Conservation (phyloP, 257 asterid species). For the Solanum bulbocastanum region DNA sequence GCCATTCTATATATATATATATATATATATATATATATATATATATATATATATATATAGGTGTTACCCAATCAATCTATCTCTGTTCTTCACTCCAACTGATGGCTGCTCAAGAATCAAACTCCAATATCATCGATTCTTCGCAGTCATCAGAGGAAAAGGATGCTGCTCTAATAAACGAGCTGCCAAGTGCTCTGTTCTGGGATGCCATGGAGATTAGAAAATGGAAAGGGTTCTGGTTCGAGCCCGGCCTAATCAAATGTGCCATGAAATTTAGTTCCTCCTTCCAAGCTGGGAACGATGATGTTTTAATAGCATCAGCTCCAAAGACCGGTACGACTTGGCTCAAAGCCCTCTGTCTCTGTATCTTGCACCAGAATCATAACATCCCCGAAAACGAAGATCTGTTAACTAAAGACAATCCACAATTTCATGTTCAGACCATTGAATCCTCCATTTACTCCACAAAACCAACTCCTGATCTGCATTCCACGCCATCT, state of each 20-base stretch:
- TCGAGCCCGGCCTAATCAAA: slow-evolving; percentile 19
- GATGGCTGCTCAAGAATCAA: background rate
- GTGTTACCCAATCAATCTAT: background rate
- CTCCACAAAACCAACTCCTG: slow-evolving; percentile 12
- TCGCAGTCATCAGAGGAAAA: background rate
- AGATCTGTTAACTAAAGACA: slow-evolving; percentile 13
- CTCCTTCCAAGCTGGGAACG: slow-evolving; percentile 4
- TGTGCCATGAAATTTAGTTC: slow-evolving; percentile 14
- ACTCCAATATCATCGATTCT: background rate
- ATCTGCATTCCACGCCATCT: slow-evolving; percentile 13
- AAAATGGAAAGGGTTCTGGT: slow-evolving; percentile 30
- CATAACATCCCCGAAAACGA: background rate
- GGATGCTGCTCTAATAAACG: background rate
- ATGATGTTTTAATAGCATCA: slow-evolving; percentile 25
- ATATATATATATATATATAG: background rate
- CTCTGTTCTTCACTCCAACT: background rate
- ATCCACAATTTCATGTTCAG: slow-evolving; percentile 20
- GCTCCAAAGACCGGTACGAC: slow-evolving; percentile 30
- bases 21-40: too few species aligned
- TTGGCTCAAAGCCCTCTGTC: slow-evolving; percentile 34
- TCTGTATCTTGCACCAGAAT: slow-evolving; percentile 5
- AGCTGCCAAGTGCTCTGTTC: slow-evolving; percentile 19
- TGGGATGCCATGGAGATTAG: slow-evolving; percentile 25
- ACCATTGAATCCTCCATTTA: slow-evolving; percentile 17
- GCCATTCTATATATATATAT: background rate